Evolutionary conservation across 2,329 filamentous ascomycete genomes (phyloP).

Genomic region (Fusarium sp.): DNA sequence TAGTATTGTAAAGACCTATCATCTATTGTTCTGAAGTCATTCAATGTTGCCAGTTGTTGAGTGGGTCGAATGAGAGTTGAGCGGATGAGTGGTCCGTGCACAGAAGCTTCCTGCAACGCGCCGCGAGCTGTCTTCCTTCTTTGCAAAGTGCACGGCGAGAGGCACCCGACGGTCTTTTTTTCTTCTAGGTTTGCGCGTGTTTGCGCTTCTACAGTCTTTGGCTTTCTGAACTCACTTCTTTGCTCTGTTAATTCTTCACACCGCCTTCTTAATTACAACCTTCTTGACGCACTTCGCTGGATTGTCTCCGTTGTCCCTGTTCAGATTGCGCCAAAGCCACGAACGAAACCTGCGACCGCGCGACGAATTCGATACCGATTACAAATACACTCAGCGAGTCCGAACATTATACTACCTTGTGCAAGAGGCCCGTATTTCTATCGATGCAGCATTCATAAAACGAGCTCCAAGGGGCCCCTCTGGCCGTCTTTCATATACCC

Average conservation of each 20-base stretch:
- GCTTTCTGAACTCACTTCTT: constrained; percentile 8
- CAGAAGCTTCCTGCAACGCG: constrained; percentile 39
- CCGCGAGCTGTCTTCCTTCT: constrained; percentile 38
- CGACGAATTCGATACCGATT: constrained; percentile 19
- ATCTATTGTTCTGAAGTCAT: not conserved
- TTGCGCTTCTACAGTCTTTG: constrained; percentile 24
- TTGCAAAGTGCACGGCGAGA: constrained; percentile 33
- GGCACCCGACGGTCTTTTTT: constrained; percentile 21
- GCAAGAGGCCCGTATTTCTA: constrained; percentile 3
- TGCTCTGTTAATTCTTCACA: not conserved
- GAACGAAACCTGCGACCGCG: constrained; percentile 24
- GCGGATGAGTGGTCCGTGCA: constrained; percentile 31
- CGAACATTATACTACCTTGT: not conserved
- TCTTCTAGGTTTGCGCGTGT: constrained; percentile 27
- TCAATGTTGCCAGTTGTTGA: not conserved
- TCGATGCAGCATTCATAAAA: constrained; percentile 43
- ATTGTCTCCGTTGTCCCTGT: constrained; percentile 22
- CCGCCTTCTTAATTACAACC: constrained; percentile 1
- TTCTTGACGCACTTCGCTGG: constrained; percentile 2
- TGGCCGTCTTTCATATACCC: constrained; percentile 40
- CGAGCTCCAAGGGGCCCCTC: constrained; percentile 44
- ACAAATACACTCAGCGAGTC: constrained; percentile 1
- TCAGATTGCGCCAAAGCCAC: constrained; percentile 33
- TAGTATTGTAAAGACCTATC: not conserved
- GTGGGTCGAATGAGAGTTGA: constrained; percentile 9